Evolutionary conservation across 805 yeast species (phyloP).

Genomic region (Allodekkera sacchari): DNA sequence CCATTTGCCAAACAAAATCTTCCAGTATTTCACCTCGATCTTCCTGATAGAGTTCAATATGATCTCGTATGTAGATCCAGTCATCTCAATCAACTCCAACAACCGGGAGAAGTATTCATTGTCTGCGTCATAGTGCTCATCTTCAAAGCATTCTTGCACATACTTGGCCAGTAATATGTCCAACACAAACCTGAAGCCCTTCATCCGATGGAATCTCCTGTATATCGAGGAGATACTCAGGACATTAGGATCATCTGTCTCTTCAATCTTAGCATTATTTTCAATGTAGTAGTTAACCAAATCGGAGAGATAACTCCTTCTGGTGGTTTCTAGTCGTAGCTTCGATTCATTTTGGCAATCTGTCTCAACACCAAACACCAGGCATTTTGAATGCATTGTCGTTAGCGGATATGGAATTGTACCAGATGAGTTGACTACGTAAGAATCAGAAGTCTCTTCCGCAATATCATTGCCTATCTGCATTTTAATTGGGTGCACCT

Average conservation of each 20-base stretch:
- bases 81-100: constrained; percentile 24
- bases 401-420: constrained; percentile 42
- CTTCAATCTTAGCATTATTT: constrained; percentile 16
- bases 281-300: constrained; percentile 39
- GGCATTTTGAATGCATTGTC: constrained; percentile 36
- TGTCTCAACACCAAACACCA: constrained; percentile 41
- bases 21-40: constrained; percentile 46
- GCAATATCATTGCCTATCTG: constrained; percentile 24
- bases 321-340: constrained; percentile 25
- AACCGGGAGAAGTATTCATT: constrained; percentile 23
- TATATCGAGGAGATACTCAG: constrained; percentile 23
- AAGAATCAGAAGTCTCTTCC: not conserved
- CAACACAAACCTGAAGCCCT: constrained; percentile 39
- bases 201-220: constrained; percentile 30
- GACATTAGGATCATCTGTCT: constrained; percentile 14
- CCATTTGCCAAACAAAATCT: constrained; percentile 33
- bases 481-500: constrained; percentile 20
- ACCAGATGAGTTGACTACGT: constrained; percentile 20
- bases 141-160: constrained; percentile 24
- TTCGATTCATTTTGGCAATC: constrained; percentile 22
- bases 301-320: constrained; percentile 36
- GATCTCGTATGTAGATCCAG: constrained; percentile 26
- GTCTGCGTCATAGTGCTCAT: constrained; percentile 17
- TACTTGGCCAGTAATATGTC: constrained; percentile 39
- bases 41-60: constrained; percentile 45